A percentile compares a stretch with the other conserved stretches of the same genome.
Evolutionary conservation across 148 eudicot species (phyloP).

Genomic region (Cornus florida): DNA sequence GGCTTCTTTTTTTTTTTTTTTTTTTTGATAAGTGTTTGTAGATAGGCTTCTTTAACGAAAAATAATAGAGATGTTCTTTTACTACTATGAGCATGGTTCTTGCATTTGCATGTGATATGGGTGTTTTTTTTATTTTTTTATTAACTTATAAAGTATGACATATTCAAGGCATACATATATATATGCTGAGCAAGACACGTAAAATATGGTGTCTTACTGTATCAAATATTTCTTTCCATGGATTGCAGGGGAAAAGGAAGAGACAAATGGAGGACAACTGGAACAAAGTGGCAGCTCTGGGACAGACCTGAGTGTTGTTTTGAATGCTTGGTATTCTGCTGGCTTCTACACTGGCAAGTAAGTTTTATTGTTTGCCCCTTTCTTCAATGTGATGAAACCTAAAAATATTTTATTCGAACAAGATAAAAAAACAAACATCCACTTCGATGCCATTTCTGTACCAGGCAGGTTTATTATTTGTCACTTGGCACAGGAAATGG

Average conservation of each 20-base stretch:
- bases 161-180: too few relatives aligned
- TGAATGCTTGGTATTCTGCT: constrained; percentile 88
- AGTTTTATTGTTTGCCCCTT: constrained; percentile 24
- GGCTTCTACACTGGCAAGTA: constrained; percentile 96
- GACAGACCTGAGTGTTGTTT: constrained; percentile 66
- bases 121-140: too few relatives aligned
- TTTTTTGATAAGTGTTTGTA: too few relatives aligned
- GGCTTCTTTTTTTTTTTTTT: too few relatives aligned
- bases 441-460: neutral
- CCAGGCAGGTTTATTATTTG: neutral
- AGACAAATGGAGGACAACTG: constrained; percentile 13
- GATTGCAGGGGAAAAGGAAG: constrained; percentile 40
- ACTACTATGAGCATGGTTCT: neutral
- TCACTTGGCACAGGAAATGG: neutral
- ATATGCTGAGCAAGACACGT: too few relatives aligned
- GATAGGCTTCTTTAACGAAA: neutral
- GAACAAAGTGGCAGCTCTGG: constrained; percentile 30
- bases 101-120: neutral
- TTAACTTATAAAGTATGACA: too few relatives aligned
- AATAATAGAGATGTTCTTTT: neutral
- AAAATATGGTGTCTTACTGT: neutral
- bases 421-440: neutral
- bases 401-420: neutral
- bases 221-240: constrained; percentile 4
- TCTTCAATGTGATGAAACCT: neutral